A percentile compares a stretch with the other conserved stretches of the same genome.
Conservation (phyloP, 2,329 filamentous ascomycete species). For the Cercospora janseana region DNA sequence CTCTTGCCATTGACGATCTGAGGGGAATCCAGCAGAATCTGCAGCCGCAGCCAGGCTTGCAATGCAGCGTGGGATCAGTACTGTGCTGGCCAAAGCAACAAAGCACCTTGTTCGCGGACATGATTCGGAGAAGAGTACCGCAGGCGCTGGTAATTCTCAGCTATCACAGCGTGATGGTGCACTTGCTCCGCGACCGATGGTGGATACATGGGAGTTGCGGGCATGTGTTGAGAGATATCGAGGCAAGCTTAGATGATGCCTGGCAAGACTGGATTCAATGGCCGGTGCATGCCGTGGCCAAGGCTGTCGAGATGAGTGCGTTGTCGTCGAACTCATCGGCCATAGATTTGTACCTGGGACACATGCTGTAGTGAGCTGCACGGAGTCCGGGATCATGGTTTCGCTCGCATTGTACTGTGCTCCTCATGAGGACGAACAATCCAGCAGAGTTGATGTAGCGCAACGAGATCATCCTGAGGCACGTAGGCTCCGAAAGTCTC, state of each 20-base stretch:
- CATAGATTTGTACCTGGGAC: too few species aligned
- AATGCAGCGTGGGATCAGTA: conserved; percentile 30
- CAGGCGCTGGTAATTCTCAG: conserved; percentile 34
- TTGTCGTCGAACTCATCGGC: too few species aligned
- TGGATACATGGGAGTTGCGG: conserved; percentile 32
- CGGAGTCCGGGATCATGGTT: too few species aligned
- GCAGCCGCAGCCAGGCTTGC: neutral
- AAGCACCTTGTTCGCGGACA: conserved; percentile 26
- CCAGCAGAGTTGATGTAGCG: too few species aligned
- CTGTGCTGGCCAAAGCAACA: conserved; percentile 36
- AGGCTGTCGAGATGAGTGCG: too few species aligned
- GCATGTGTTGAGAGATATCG: conserved; percentile 30
- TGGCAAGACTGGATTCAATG: conserved; percentile 37
- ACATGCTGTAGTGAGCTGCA: too few species aligned
- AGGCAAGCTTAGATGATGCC: conserved; percentile 27
- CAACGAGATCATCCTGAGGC: too few species aligned
- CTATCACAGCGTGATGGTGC: conserved; percentile 34
- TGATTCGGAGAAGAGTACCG: conserved; percentile 31
- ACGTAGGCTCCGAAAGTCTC: too few species aligned
- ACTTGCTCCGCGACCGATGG: conserved; percentile 33
- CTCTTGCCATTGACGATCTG: conserved; percentile 31
- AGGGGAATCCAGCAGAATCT: conserved; percentile 19
- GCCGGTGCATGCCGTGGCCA: conserved; percentile 31
- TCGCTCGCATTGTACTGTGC: too few species aligned
- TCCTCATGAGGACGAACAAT: too few species aligned